Evolutionary conservation across 176 grass and related monocot genomes (phyloP).

Genomic region (Ananas comosus): DNA sequence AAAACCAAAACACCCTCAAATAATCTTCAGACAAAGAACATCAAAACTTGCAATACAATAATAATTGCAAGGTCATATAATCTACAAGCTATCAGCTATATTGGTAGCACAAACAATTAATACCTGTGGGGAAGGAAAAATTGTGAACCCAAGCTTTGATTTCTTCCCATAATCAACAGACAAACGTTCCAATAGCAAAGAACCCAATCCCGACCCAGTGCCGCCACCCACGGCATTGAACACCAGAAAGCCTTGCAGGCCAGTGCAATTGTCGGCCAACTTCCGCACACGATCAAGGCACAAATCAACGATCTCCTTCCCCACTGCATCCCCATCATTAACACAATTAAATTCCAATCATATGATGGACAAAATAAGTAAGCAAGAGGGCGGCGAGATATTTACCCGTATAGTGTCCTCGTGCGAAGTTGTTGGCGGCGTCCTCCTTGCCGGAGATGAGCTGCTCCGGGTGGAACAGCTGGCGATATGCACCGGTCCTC

Average conservation of each 20-base stretch:
- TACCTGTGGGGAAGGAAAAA: slow-evolving; percentile 95
- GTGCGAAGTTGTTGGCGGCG: slow-evolving; percentile 90
- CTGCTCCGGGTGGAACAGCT: slow-evolving; percentile 92
- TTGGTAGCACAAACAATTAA: not conserved
- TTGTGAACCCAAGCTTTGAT: slow-evolving; percentile 96
- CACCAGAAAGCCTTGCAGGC: slow-evolving; percentile 91
- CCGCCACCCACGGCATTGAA: slow-evolving; percentile 94
- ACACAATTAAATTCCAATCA: not conserved
- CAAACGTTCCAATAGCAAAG: slow-evolving; percentile 78
- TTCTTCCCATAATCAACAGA: slow-evolving; percentile 98
- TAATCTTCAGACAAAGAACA: not conserved
- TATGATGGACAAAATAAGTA: not conserved
- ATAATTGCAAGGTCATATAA: not conserved
- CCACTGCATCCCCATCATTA: slow-evolving; percentile 45
- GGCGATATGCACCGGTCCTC: slow-evolving; percentile 62
- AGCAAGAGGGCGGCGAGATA: not conserved
- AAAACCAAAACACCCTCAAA: not conserved
- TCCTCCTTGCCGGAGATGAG: slow-evolving; percentile 95
- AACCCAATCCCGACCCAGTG: slow-evolving; percentile 89
- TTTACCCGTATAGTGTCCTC: slow-evolving; percentile 89
- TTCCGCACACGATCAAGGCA: slow-evolving; percentile 91
- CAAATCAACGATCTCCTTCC: slow-evolving; percentile 88
- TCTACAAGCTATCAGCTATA: not conserved
- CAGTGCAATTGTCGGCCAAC: slow-evolving; percentile 91
- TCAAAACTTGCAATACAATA: slow-evolving; percentile 2